Conservation (phyloP, 106 monocot genomes). For the Cymbidium sinense region DNA sequence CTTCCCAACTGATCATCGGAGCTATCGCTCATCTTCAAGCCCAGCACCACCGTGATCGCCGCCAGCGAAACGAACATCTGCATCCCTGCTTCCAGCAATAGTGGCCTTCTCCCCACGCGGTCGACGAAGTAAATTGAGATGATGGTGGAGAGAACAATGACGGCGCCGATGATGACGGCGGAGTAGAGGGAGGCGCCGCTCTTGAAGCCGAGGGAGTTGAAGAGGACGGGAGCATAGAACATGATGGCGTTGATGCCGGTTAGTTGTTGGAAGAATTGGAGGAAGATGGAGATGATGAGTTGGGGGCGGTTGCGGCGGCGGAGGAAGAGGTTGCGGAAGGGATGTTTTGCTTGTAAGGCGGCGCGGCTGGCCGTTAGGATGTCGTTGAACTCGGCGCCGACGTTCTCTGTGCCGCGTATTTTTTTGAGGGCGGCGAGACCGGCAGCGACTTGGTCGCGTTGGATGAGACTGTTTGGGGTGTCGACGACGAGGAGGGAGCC, state of each 20-base stretch:
- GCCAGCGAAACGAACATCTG: slow-evolving; percentile 76
- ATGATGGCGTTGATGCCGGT: too few relatives aligned
- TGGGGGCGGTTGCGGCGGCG: too few relatives aligned
- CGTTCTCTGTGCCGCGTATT: slow-evolving; percentile 56
- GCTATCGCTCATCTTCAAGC: too few relatives aligned
- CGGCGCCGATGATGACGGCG: slow-evolving; percentile 63
- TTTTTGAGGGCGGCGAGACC: slow-evolving; percentile 46
- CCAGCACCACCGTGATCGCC: slow-evolving; percentile 44
- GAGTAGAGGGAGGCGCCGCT: slow-evolving; percentile 73
- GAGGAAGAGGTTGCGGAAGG: too few relatives aligned
- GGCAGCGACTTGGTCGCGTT: slow-evolving; percentile 49
- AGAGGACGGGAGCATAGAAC: too few relatives aligned
- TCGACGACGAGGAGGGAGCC: too few relatives aligned
- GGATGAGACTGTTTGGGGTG: too few relatives aligned
- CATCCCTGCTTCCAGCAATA: slow-evolving; percentile 68
- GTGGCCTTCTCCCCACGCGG: slow-evolving; percentile 39
- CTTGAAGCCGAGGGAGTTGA: slow-evolving; percentile 73
- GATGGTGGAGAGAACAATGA: slow-evolving; percentile 59
- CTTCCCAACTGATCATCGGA: too few relatives aligned
- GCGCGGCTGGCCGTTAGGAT: slow-evolving; percentile 54
- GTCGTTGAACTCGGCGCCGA: slow-evolving; percentile 67
- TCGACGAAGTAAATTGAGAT: slow-evolving; percentile 68
- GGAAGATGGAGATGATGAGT: too few relatives aligned
- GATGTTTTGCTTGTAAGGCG: slow-evolving; percentile 73
- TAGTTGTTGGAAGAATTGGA: too few relatives aligned